phyloP scores from a whole-genome alignment of 2,329 filamentous ascomycete genomes.

The Tolypocladium cylindrosporum region DNA sequence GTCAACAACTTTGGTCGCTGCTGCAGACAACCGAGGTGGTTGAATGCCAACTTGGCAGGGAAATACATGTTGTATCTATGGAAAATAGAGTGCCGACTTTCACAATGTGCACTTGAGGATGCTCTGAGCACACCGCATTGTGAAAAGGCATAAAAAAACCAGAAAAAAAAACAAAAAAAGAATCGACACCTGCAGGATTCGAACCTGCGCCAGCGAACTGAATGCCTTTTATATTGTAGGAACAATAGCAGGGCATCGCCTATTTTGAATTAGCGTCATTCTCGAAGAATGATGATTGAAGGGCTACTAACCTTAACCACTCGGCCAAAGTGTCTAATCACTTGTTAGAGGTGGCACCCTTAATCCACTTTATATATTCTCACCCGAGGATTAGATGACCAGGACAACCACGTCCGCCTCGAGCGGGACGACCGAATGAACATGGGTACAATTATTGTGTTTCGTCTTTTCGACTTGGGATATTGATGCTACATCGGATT shows the following conservation, averaged over 20 bases:
- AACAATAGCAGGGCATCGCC: too few relatives aligned
- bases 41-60: neutral
- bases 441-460: neutral
- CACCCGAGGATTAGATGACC: too few relatives aligned
- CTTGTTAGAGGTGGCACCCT: too few relatives aligned
- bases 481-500: neutral
- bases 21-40: neutral
- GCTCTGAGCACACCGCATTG: neutral
- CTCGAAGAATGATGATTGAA: too few relatives aligned
- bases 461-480: neutral
- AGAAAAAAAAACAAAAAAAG: neutral
- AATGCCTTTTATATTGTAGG: neutral
- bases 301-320: too few relatives aligned
- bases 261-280: too few relatives aligned
- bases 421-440: neutral
- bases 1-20: neutral
- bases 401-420: too few relatives aligned
- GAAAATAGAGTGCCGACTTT: neutral
- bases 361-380: too few relatives aligned
- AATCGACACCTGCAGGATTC: conserved; percentile 4
- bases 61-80: neutral
- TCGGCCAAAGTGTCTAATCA: too few relatives aligned
- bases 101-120: neutral
- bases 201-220: conserved; percentile 2
- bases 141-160: neutral